Percentiles rank a stretch among this genome's conserved stretches.
Conservation (phyloP, 306 rosid species). For the Castanospermum australe region DNA sequence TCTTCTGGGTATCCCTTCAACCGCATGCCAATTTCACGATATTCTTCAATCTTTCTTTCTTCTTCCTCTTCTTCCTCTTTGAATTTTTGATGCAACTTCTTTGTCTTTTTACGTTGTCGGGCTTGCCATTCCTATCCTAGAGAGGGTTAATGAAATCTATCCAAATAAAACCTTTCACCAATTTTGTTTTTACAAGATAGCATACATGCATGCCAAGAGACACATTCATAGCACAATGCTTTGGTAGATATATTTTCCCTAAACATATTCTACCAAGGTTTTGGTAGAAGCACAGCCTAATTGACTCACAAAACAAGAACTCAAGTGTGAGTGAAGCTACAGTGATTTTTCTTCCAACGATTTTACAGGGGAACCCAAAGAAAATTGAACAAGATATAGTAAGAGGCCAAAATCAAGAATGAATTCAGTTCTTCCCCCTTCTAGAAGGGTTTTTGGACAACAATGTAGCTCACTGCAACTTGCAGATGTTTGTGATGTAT, state of each 20-base stretch:
- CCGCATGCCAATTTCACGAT: slow-evolving; percentile 82
- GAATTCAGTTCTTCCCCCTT: neutral
- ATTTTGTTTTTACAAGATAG: neutral
- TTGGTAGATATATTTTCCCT: neutral
- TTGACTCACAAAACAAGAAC: neutral
- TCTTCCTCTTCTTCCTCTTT: slow-evolving; percentile 84
- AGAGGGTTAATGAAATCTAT: slow-evolving; percentile 38
- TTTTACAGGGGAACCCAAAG: neutral
- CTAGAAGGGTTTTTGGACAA: neutral
- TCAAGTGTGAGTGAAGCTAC: neutral
- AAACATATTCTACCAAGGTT: neutral
- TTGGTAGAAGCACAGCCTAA: neutral
- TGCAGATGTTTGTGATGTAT: neutral
- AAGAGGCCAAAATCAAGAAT: neutral
- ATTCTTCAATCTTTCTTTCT: slow-evolving; percentile 74
- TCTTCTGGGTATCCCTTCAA: slow-evolving; percentile 82
- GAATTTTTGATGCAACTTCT: slow-evolving; percentile 55
- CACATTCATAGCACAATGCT: neutral
- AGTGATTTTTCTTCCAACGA: neutral
- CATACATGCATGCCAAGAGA: neutral
- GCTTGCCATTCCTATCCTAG: slow-evolving; percentile 91
- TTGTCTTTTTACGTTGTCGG: slow-evolving; percentile 64
- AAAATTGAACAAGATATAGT: neutral
- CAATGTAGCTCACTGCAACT: neutral
- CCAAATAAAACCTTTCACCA: slow-evolving; percentile 26